Base-by-base conservation (phyloP, 2,329 filamentous ascomycete species). In the Zopfia rhizophila region DNA sequence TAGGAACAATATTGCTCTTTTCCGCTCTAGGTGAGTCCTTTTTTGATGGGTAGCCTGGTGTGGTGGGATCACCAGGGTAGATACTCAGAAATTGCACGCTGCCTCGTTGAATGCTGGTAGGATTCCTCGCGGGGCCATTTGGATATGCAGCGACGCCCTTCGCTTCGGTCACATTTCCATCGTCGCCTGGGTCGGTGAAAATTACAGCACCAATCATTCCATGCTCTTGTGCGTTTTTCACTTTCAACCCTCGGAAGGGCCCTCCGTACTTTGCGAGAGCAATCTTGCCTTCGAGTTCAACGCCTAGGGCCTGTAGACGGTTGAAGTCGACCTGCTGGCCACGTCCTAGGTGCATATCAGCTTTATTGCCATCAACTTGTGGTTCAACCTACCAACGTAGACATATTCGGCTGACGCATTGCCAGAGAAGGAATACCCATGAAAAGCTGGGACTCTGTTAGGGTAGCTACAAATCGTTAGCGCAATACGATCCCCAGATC, bases 11-110 rank as follows among this genome's bases (percentile, higher is more conserved):
- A 7, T 78, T 72, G 10, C 85, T 75, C 0, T 84, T 82, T 7
- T 88, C 83, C 37, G 82, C 77, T 16, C 90, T 83, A 12, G 88
- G 87, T 19, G 79, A 87, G n/a, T 86, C 89, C 6, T 88, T 88
- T 67, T 89, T 90, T 0, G 89, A 93, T 5, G 91, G 86, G 62
- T 92, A 94, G 7, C 90, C 38, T 2, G 50, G 52, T 5, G 52
- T 55, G 5, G 52, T 50, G 8, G 52, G 52, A 28, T 55, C 52
- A 12, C 52, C 52, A 3, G 52, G 50, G 27, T 85, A 23, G 81
- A 83, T n/a, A 75, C 78, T 41, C 52, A 95, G 72, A 61, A 89
- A 94, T 38, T 68, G 58, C 5, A 74, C 72, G 18, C 58, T 66
- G 12, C 72, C 72, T 40, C 71, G 56, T 44, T 75, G 72, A 5